phyloP scores from a whole-genome alignment of 2,329 filamentous ascomycete species.

The Colletotrichum sp. region DNA sequence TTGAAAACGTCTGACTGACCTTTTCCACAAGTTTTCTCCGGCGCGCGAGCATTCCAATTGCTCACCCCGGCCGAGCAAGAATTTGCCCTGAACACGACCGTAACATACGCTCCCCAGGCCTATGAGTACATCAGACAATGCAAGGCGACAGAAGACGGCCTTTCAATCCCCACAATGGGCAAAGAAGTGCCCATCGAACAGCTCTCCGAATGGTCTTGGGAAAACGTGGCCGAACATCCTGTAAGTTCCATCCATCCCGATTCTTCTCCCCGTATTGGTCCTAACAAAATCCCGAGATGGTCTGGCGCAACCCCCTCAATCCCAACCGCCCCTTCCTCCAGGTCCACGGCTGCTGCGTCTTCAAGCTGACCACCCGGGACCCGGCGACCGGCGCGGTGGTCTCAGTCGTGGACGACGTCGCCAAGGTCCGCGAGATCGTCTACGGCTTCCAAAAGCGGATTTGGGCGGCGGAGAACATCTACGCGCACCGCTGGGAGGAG shows the following conservation, averaged over 20 bases:
- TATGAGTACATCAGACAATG: neutral
- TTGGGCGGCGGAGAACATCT: conserved; percentile 31
- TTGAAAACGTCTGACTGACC: neutral
- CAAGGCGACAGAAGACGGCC: neutral
- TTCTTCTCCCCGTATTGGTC: fast-evolving
- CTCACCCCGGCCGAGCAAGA: neutral
- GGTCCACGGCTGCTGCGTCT: neutral
- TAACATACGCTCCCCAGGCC: neutral
- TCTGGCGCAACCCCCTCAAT: neutral
- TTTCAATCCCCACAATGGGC: neutral
- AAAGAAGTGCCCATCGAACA: neutral
- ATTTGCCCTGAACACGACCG: neutral
- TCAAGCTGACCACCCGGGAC: neutral
- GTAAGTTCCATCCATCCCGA: neutral
- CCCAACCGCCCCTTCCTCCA: neutral
- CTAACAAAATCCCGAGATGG: neutral
- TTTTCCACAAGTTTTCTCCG: neutral
- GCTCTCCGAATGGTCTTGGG: neutral
- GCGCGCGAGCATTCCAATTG: neutral
- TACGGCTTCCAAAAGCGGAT: conserved; percentile 28
- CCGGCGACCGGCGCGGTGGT: neutral
- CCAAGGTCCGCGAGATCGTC: conserved; percentile 25
- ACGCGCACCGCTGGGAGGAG: conserved; percentile 32
- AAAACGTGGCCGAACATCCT: neutral
- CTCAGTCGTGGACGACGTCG: neutral